A percentile compares a stretch with the other conserved stretches of the same genome.
These are phyloP conservation scores for Triticum monococcum DNA, from an alignment of 176 grass and related monocot species.

Conservation along the genomic window DNA sequence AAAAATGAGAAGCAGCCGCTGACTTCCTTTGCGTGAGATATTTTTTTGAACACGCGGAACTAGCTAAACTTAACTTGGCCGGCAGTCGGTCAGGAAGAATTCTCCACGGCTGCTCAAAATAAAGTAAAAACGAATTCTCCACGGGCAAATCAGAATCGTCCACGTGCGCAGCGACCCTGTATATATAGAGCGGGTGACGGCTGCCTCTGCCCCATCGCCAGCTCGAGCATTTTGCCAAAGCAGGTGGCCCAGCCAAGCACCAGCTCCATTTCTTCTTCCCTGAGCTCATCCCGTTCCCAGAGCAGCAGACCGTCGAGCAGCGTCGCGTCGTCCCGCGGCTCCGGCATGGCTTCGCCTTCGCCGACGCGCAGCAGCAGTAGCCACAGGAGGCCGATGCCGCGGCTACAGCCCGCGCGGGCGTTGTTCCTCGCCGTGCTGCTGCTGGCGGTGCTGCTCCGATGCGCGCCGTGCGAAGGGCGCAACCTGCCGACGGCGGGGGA, in stretches of 20 bases:
- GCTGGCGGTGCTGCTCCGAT: slow-evolving; percentile 8
- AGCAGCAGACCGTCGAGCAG: too few relatives aligned
- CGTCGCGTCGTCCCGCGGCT: not conserved
- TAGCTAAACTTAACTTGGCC: not conserved
- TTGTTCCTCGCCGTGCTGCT: slow-evolving; percentile 26
- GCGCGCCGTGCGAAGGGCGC: slow-evolving; percentile 35
- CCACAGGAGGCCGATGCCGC: not conserved
- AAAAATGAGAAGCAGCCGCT: too few relatives aligned
- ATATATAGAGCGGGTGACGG: not conserved
- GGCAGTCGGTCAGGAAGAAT: not conserved
- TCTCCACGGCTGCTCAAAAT: too few relatives aligned
- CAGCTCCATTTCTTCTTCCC: too few relatives aligned
- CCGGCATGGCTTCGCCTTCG: not conserved
- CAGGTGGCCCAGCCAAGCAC: not conserved
- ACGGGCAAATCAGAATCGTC: too few relatives aligned
- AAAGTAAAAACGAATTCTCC: not conserved
- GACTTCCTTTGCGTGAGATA: too few relatives aligned
- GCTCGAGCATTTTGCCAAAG: not conserved
- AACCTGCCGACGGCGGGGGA: not conserved
- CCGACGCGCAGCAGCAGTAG: not conserved
- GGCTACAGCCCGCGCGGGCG: not conserved
- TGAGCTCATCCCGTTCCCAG: not conserved
- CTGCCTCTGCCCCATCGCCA: not conserved
- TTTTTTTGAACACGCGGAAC: too few relatives aligned
- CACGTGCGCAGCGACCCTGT: not conserved